Percentiles rank a stretch among this genome's conserved stretches.
Conservation (phyloP, 495 filamentous ascomycete species). For the Tuber melanosporum region DNA sequence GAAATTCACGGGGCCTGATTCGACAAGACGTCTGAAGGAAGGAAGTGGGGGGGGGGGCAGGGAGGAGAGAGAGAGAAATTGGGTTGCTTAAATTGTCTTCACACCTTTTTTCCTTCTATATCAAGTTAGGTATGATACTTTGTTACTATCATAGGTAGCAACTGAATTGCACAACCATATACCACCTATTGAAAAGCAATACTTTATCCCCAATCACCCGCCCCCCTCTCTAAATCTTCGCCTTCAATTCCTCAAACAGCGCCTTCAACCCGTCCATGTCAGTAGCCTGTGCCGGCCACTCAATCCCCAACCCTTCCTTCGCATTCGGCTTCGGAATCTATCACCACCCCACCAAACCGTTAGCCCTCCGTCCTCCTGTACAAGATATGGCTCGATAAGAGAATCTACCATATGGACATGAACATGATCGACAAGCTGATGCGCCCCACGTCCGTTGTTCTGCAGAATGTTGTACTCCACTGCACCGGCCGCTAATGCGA, state of each 20-base stretch:
- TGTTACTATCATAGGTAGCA: background rate
- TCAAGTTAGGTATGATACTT: background rate
- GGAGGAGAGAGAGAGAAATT: background rate
- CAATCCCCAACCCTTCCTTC: slow-evolving; percentile 68
- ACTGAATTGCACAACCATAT: background rate
- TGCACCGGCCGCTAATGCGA: slow-evolving; percentile 69
- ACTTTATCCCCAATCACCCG: background rate
- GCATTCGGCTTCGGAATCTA: slow-evolving; percentile 94
- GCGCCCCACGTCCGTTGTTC: slow-evolving; percentile 91
- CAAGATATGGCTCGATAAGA: background rate
- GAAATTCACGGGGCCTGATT: background rate
- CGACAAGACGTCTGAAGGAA: background rate
- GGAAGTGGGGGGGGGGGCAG: background rate
- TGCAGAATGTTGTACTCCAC: slow-evolving; percentile 87
- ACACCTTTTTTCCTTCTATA: background rate
- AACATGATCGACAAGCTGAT: slow-evolving; percentile 92
- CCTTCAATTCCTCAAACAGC: slow-evolving; percentile 72
- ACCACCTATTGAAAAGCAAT: background rate
- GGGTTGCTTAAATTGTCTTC: no score
- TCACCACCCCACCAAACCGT: slow-evolving; percentile 6
- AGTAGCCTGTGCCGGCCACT: slow-evolving; percentile 68
- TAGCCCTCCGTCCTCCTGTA: background rate
- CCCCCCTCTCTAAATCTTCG: slow-evolving; percentile 64
- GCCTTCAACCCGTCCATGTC: slow-evolving; percentile 82
- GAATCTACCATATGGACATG: slow-evolving; percentile 84